A percentile compares a stretch with the other conserved stretches of the same genome.
Conservation (phyloP, 306 rosid genomes). For the Quercus variabilis region DNA sequence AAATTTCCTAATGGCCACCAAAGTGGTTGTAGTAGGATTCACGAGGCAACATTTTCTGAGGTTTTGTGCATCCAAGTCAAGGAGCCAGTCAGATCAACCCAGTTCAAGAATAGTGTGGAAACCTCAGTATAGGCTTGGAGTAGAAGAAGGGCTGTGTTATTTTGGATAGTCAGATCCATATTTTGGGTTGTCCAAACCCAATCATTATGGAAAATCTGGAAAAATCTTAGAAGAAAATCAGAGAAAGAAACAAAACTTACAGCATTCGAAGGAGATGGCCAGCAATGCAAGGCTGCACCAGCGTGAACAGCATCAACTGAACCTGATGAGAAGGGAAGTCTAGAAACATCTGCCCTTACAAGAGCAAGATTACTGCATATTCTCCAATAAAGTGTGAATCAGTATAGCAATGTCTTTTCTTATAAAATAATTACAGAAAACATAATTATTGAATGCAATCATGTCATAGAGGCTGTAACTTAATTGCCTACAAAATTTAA, state of each 20-base stretch:
- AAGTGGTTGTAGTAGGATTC: background rate
- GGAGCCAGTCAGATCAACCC: background rate
- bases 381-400: constrained; percentile 27
- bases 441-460: background rate
- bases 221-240: constrained; percentile 5
- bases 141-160: background rate
- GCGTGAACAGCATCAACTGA: constrained; percentile 95
- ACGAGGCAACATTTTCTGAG: background rate
- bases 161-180: background rate
- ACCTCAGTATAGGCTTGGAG: constrained; percentile 2
- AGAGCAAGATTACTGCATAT: constrained; percentile 85
- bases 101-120: background rate
- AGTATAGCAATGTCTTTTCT: background rate
- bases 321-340: constrained; percentile 88
- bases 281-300: constrained; percentile 93
- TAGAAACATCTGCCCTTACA: constrained; percentile 91
- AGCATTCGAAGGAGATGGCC: constrained; percentile 97
- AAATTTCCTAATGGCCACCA: background rate
- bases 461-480: constrained; percentile 2
- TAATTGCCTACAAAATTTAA: constrained; percentile 6
- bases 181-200: background rate
- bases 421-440: background rate
- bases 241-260: constrained; percentile 47
- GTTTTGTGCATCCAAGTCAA: background rate
- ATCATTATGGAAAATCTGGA: background rate